Evolutionary conservation across 192 early-diverging fungal genomes (phyloP), one percentile per base, ranked within the genome.

Genomic region (Coemansia sp.): DNA sequence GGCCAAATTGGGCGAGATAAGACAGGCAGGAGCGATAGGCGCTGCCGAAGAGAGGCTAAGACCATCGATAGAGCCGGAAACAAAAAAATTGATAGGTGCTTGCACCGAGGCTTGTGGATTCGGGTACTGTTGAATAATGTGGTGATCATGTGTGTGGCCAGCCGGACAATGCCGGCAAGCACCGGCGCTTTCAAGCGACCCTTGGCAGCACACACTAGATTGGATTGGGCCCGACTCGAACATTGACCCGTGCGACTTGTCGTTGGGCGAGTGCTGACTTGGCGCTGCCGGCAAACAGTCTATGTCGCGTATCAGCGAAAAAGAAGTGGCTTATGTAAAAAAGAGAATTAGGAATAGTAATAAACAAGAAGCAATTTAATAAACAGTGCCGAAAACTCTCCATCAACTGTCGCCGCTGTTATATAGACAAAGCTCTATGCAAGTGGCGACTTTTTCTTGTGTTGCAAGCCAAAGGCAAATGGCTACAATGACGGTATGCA

Each of bases 281-380:
- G 46, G 24, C 26, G 24, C 26, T 15, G 24, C 15, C 14, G 46
- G 46, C 42, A 19, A 44, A 19, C 21, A 22, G 9, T 44, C 8
- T 12, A 46, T 29, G 26, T 27, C 24, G 46, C 27, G 46, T 29
- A 44, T 39, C 38, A 5, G 12, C 9, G 38, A 11, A 39, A 39
- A 39, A 10, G 3, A 15, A 39, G 11, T 8, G 15, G 15, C 1
- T 5, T 39, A 2, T 39, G 17, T 8, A 21, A 19, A 53, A 19
- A 15, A 29, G 10, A 35, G 35, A 34, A 4, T 10, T 4, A 34
- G 35, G 29, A 10, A 6, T 0, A 27, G 27, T 18, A 53, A 34
- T 53, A 53, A 19, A 53, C 52, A 53, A 53, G 38, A 53, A 53
- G 8, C 52, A 0, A 53, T 53, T 53, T 53, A 32, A 53, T 53